Conservation (phyloP, 305 asterid genomes). For the Rubia tinctorum region DNA sequence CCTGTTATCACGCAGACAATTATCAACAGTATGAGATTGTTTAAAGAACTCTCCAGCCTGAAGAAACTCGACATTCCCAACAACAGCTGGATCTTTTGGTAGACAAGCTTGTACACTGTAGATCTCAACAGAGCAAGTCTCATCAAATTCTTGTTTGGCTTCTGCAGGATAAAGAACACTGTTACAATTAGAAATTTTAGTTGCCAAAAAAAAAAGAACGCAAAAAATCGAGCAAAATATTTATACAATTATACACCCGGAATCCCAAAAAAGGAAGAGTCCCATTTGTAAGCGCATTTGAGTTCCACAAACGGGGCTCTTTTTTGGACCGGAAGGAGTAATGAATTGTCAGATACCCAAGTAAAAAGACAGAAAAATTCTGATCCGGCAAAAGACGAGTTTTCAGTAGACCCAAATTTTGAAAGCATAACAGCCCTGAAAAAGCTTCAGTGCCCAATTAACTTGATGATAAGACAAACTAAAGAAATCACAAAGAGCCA, state of each 20-base stretch:
- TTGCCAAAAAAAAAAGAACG: neutral
- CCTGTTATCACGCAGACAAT: conserved; percentile 85
- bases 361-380: neutral
- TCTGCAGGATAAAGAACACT: conserved; percentile 39
- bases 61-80: conserved; percentile 88
- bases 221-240: neutral
- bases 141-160: conserved; percentile 68
- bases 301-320: neutral
- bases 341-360: neutral
- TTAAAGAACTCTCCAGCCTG: conserved; percentile 82
- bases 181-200: neutral
- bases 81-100: conserved; percentile 91
- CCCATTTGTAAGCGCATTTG: neutral
- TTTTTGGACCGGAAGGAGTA: neutral
- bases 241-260: neutral
- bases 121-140: conserved; percentile 67
- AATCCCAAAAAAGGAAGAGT: neutral
- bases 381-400: neutral
- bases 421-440: neutral
- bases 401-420: neutral
- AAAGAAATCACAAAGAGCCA: neutral
- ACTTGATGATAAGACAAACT: neutral
- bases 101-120: conserved; percentile 88
- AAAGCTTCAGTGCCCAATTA: neutral
- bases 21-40: conserved; percentile 56